Evolutionary conservation across 1,284 basidiomycete genomes (phyloP), one percentile per base, ranked within the genome.

Genomic region (Microbotryum silenes-acaulis): DNA sequence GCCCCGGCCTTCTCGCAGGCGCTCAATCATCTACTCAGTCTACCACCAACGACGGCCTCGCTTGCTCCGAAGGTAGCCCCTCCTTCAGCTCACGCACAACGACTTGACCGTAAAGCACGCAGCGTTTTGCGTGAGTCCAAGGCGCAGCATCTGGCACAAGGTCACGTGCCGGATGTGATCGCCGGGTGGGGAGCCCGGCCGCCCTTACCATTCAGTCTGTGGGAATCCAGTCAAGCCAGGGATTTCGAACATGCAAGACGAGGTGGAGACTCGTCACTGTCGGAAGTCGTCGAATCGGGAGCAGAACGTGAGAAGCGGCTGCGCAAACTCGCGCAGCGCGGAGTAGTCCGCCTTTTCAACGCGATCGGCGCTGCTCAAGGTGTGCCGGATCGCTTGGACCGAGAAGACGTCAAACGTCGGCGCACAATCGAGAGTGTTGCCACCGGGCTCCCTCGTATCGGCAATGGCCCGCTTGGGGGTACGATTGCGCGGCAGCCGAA

Each of bases 271-370:
- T 62, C 12, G 57, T 21, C 48, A 12, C 25, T 21, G n/a, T 31
- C 46, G 9, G 46, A 54, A 23, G 57, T 52, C 25, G 59, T 31
- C 25, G 65, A 68, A 54, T 63, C 58, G 25, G 69, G 70, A 9
- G 70, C 71, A 16, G 70, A 72, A 54, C 64, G 71, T 31, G 73
- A 74, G 62, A 74, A 73, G 61, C 60, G 67, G 37, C 52, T 74
- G 47, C 50, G 73, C 31, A 70, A 72, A 51, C 51, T 74, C 25
- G 73, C 73, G 16, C 73, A 74, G 62, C 64, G 67, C 21, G 73
- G 73, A 56, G 73, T 73, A 25, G 73, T 74, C 54, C 58, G 72
- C 33, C 54, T 74, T 31, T 74, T 74, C 65, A 74, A 74, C 47
- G 73, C 73, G 14, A 73, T 74, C 52, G 64, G 70, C 16, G 73